phyloP scores from a whole-genome alignment of 176 grass and related monocot species.

The Echinochloa phyllopogon region DNA sequence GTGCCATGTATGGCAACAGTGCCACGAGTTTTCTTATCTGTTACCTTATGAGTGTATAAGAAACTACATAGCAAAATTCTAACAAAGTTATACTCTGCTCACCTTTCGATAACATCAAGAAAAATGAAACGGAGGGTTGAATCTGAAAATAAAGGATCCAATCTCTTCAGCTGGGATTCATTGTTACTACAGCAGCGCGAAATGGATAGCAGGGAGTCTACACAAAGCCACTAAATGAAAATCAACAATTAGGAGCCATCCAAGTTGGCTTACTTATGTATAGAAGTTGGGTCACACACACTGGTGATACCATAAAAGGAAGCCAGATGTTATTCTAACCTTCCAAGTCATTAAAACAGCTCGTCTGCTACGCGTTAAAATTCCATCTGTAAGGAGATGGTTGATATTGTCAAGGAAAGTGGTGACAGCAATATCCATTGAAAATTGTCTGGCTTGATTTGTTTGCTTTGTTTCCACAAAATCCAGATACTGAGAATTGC shows the following conservation, averaged over 20 bases:
- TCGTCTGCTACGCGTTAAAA: slow-evolving; percentile 82
- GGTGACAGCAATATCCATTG: slow-evolving; percentile 64
- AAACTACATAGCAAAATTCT: slow-evolving; percentile 22
- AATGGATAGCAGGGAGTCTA: slow-evolving; percentile 77
- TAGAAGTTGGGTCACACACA: neutral
- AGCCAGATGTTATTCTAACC: slow-evolving; percentile 46
- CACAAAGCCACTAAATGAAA: slow-evolving; percentile 87
- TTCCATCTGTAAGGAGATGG: slow-evolving; percentile 72
- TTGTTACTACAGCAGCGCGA: slow-evolving; percentile 45
- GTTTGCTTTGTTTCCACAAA: slow-evolving; percentile 41
- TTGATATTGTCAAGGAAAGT: slow-evolving; percentile 75
- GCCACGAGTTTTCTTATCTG: neutral
- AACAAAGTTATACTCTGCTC: slow-evolving; percentile 28
- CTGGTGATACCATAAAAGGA: neutral
- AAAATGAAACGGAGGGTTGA: slow-evolving; percentile 79
- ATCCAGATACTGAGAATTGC: slow-evolving; percentile 46
- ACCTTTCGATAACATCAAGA: slow-evolving; percentile 83
- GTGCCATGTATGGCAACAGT: neutral
- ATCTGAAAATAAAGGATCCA: slow-evolving; percentile 53
- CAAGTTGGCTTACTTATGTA: slow-evolving; percentile 4
- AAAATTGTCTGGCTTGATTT: slow-evolving; percentile 40
- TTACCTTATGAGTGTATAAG: neutral
- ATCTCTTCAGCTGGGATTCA: slow-evolving; percentile 35
- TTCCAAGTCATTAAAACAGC: slow-evolving; percentile 96
- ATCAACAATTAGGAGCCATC: slow-evolving; percentile 39